Evolutionary conservation across 768 basidiomycete genomes (phyloP).

Genomic region (Podaxis sp.): DNA sequence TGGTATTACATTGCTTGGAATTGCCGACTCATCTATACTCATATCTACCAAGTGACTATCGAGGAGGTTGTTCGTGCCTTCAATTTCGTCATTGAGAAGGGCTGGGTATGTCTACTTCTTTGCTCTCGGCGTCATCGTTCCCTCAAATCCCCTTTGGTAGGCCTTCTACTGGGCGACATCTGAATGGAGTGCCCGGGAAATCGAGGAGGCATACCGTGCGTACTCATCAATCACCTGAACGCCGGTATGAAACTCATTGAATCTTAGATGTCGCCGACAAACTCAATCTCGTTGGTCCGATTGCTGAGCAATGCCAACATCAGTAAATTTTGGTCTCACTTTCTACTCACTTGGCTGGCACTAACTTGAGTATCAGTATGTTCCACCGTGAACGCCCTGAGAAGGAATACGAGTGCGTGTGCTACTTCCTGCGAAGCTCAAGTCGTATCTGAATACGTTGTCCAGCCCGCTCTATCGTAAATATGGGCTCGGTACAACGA

Average conservation of each 20-base stretch:
- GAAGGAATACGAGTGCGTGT: conserved; percentile 63
- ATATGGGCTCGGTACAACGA: conserved; percentile 69
- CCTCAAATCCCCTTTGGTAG: conserved; percentile 22
- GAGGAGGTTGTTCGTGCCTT: conserved; percentile 80
- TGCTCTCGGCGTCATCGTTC: not conserved
- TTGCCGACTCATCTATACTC: not conserved
- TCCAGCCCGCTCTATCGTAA: conserved; percentile 60
- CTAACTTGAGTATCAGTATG: conserved; percentile 44
- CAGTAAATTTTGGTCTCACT: conserved; percentile 36
- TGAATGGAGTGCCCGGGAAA: conserved; percentile 74
- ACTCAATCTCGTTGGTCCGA: conserved; percentile 64
- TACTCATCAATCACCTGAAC: conserved; percentile 1
- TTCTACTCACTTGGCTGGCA: not conserved
- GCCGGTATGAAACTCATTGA: not conserved
- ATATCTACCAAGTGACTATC: conserved; percentile 43
- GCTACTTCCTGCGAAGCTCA: not conserved
- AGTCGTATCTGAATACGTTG: not conserved
- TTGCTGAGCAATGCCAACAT: conserved; percentile 76
- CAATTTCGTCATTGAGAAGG: conserved; percentile 68
- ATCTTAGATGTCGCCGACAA: conserved; percentile 60
- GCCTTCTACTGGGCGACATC: conserved; percentile 72
- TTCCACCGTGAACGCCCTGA: conserved; percentile 80
- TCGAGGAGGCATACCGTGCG: conserved; percentile 63
- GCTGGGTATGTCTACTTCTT: conserved; percentile 44
- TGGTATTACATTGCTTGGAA: not conserved